Percentiles rank a stretch among this genome's conserved stretches.
Conservation (phyloP, 306 rosid species). For the Citrullus amarus region DNA sequence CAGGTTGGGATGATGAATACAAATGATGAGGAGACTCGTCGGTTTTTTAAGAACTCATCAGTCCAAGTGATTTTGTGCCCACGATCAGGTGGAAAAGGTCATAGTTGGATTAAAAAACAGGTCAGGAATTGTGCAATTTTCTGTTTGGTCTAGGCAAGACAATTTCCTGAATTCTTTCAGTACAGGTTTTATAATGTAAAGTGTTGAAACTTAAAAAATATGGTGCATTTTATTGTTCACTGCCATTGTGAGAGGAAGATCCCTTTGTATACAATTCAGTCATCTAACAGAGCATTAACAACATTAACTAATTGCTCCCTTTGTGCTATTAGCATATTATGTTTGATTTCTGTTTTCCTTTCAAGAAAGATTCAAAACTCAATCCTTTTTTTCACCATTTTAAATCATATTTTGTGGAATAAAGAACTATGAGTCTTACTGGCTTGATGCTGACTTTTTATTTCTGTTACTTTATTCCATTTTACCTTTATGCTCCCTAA, state of each 20-base stretch:
- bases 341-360: neutral
- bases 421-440: neutral
- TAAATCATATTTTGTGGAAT: neutral
- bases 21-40: conserved; percentile 65
- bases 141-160: neutral
- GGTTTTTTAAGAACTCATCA: conserved; percentile 72
- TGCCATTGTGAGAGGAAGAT: neutral
- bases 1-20: conserved; percentile 72
- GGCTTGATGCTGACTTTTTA: neutral
- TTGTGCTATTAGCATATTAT: neutral
- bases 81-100: conserved; percentile 63
- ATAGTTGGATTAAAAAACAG: conserved; percentile 52
- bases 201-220: neutral
- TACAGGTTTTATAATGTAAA: neutral
- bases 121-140: conserved; percentile 14
- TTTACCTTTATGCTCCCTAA: neutral
- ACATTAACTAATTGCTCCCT: neutral
- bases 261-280: neutral
- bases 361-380: neutral
- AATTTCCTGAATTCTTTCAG: neutral
- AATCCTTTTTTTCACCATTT: neutral
- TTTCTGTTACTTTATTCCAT: neutral
- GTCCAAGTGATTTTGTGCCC: conserved; percentile 74
- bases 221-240: neutral
- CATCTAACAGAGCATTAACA: neutral